Conservation (phyloP, 2,329 filamentous ascomycete species). For the Calonectria pseudoreteaudii region DNA sequence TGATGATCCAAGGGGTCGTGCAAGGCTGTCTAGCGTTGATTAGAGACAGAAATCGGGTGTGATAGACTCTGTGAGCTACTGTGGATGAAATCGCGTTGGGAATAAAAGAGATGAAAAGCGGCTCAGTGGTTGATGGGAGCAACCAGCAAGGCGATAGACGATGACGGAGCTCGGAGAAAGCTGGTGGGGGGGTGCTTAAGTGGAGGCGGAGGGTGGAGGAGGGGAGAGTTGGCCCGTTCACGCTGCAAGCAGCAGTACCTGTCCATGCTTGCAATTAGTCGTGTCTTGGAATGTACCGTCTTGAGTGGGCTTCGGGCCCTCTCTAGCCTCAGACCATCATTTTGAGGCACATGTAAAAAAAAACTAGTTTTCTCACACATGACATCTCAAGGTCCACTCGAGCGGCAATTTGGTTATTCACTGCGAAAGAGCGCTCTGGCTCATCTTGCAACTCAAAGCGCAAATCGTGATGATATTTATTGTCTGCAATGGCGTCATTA, state of each 20-base stretch:
- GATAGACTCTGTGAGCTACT: neutral
- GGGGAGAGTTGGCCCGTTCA: neutral
- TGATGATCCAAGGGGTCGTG: neutral
- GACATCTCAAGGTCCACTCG: slow-evolving; percentile 3
- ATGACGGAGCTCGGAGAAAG: slow-evolving; percentile 29
- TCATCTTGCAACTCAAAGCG: neutral
- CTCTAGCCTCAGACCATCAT: slow-evolving; percentile 15
- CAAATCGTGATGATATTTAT: neutral
- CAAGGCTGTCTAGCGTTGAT: no score
- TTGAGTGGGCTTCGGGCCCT: slow-evolving; percentile 16
- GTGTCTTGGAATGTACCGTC: slow-evolving; percentile 9
- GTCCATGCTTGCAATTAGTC: neutral
- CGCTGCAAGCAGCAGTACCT: slow-evolving; percentile 16
- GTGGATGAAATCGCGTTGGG: neutral
- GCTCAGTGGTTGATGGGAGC: neutral
- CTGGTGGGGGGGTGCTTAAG: slow-evolving; percentile 29
- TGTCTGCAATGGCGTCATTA: slow-evolving; percentile 29
- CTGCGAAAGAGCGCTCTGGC: neutral
- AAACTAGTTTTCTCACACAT: slow-evolving; percentile 13
- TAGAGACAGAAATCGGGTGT: neutral
- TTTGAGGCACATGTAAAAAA: slow-evolving; percentile 19
- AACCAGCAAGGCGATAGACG: slow-evolving; percentile 9
- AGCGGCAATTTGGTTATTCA: neutral
- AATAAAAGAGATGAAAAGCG: neutral
- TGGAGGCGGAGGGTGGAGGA: slow-evolving; percentile 27